Evolutionary conservation across 768 basidiomycete species (phyloP).

Genomic region (Collybiopsis confluens): DNA sequence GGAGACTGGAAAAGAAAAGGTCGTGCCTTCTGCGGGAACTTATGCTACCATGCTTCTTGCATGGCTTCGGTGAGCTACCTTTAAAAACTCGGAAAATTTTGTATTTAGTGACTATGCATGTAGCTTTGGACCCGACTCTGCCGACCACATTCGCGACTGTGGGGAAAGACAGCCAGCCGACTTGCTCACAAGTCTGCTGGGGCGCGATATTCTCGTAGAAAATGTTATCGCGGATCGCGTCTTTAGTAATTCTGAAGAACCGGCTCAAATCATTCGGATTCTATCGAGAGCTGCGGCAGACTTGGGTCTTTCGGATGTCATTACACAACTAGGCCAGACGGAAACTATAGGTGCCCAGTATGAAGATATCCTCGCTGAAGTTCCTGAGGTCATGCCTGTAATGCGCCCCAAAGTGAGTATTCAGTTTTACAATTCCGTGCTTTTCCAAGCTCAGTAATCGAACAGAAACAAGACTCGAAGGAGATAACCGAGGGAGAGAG

Average conservation of each 20-base stretch:
- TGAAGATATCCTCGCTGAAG: conserved; percentile 40
- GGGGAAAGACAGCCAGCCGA: conserved; percentile 19
- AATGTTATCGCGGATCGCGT: conserved; percentile 54
- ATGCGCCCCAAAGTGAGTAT: conserved; percentile 36
- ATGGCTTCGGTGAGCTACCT: conserved; percentile 45
- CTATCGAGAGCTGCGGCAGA: conserved; percentile 61
- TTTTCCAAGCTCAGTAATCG: not conserved
- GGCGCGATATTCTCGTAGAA: conserved; percentile 45
- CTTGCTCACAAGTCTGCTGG: conserved; percentile 42
- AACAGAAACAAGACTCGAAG: conserved; percentile 13
- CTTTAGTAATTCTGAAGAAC: conserved; percentile 52
- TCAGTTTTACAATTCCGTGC: conserved; percentile 1
- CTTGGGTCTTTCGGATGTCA: conserved; percentile 42
- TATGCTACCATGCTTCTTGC: conserved; percentile 68
- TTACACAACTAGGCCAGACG: conserved; percentile 53
- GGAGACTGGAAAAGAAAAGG: conserved; percentile 38
- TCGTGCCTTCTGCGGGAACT: conserved; percentile 50
- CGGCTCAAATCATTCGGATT: conserved; percentile 46
- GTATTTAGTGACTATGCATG: not conserved
- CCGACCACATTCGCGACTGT: conserved; percentile 14
- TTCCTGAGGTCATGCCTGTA: conserved; percentile 66
- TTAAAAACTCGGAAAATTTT: not conserved
- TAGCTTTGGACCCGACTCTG: conserved; percentile 37
- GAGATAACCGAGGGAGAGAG: conserved; percentile 15
- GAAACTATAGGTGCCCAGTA: conserved; percentile 37